Base-by-base conservation (phyloP, 805 yeast genomes). In the Cyberlindnera mississippiensis region DNA sequence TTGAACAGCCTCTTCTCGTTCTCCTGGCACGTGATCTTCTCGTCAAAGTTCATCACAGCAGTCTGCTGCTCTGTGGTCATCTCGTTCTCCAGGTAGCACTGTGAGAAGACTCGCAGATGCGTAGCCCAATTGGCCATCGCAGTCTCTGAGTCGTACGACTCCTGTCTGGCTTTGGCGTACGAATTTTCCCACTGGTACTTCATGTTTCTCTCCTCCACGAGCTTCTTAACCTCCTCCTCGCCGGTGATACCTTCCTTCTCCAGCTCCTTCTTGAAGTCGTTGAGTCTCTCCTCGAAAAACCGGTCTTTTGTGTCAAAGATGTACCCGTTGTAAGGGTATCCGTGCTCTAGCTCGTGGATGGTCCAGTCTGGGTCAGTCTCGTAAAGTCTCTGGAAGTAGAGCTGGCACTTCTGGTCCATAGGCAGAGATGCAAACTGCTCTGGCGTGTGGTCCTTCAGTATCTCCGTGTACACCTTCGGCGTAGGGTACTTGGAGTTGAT, bases 1-100 rank as follows among this genome's bases (percentile, higher is more conserved):
- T 66, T 70, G 55, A 69, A 71, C 6, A 71, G 47, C 46, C 67
- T 57, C 24, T 58, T 45, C 50, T 72, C 75, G 15, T 41, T 42
- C 20, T 44, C 44, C 22, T 38, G 29, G 40, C 57, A 55, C 2
- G 53, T 49, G 33, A 52, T 42, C 9, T 36, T 36, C 6, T 35
- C 30, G 27, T 39, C 31, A 24, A 41, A 28, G 3, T 20, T 20
- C 20, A 50, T 49, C 27, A 50, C 34, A 2, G 15, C n/a, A 2
- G 20, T n/a, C 24, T 50, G 54, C 3, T 33, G 41, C 2, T 32
- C 30, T 3, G 12, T 11, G 4, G 46, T 13, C 6, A 45, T 27
- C 7, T 28, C 31, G 14, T 44, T 22, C 33, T 51, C 48, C 12
- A 56, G 20, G 33, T 51, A 57, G 36, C 63, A 59, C 40, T 57